Evolutionary conservation across 768 basidiomycete species (phyloP).

Genomic region (Holtermannia corniformis): DNA sequence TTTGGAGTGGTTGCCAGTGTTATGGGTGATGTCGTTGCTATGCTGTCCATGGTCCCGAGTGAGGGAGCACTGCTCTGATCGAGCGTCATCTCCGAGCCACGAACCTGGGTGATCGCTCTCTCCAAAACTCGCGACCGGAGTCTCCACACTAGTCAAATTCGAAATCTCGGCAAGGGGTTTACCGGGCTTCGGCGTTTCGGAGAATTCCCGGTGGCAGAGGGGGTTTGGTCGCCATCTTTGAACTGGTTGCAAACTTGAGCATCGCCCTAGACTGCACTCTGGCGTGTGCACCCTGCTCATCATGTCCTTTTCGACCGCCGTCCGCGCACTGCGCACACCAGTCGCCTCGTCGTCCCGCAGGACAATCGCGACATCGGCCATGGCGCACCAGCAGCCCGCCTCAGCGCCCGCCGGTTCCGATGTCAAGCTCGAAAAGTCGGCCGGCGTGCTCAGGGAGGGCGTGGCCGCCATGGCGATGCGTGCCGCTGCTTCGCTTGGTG

Average conservation of each 20-base stretch:
- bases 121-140: no score
- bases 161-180: no score
- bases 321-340: neutral
- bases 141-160: no score
- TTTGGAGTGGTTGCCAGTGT: no score
- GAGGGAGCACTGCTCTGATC: no score
- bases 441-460: neutral
- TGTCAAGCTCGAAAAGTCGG: neutral
- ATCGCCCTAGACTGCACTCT: neutral
- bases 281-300: no score
- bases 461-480: neutral
- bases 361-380: neutral
- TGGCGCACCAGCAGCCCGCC: neutral
- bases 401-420: neutral
- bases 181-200: no score
- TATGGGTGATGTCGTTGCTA: no score
- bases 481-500: neutral
- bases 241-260: neutral
- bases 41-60: no score
- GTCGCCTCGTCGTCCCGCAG: neutral
- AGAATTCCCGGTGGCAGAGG: no score
- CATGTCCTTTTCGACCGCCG: neutral
- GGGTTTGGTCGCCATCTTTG: neutral
- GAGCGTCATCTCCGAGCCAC: no score
- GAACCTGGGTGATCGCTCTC: no score